Evolutionary conservation across 768 basidiomycete genomes (phyloP).

Genomic region (Pleurotus tuoliensis): DNA sequence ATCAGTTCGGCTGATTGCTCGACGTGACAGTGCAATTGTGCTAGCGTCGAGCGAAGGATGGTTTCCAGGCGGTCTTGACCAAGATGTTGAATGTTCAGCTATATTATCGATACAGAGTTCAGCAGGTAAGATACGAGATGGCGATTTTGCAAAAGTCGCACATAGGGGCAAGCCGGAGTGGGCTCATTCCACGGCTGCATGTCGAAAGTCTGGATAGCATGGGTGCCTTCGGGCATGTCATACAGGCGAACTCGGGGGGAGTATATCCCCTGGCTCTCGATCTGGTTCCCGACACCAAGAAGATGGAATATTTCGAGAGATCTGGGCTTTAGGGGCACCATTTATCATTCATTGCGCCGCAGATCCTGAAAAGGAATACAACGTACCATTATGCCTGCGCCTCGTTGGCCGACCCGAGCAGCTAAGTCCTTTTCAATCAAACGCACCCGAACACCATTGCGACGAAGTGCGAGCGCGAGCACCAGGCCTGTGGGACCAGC

Average conservation of each 20-base stretch:
- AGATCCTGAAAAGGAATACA: not conserved
- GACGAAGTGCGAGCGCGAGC: constrained; percentile 35
- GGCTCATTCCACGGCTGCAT: constrained; percentile 16
- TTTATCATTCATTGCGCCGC: not conserved
- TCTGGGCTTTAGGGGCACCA: constrained; percentile 17
- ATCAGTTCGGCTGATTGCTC: constrained; percentile 21
- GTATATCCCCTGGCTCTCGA: constrained; percentile 13
- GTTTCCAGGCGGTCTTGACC: constrained; percentile 23
- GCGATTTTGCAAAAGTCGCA: constrained; percentile 10
- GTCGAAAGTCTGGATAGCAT: constrained; percentile 12
- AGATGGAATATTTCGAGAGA: constrained; percentile 24
- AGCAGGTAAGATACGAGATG: not conserved
- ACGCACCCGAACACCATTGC: constrained; percentile 44
- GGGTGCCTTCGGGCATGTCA: constrained; percentile 14
- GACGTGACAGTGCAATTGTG: constrained; percentile 16
- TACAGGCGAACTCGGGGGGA: constrained; percentile 16
- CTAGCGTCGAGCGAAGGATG: constrained; percentile 19
- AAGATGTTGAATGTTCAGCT: constrained; percentile 21
- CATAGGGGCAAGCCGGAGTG: constrained; percentile 22
- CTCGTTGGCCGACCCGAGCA: constrained; percentile 17
- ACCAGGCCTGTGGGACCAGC: constrained; percentile 45
- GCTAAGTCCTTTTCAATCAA: constrained; percentile 44
- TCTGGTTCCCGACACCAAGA: constrained; percentile 20
- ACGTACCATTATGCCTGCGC: constrained; percentile 19
- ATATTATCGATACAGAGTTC: constrained; percentile 13